Percentiles rank a stretch among this genome's conserved stretches.
Conservation (phyloP, 2,329 filamentous ascomycete species). For the Xylariaceae sp. region DNA sequence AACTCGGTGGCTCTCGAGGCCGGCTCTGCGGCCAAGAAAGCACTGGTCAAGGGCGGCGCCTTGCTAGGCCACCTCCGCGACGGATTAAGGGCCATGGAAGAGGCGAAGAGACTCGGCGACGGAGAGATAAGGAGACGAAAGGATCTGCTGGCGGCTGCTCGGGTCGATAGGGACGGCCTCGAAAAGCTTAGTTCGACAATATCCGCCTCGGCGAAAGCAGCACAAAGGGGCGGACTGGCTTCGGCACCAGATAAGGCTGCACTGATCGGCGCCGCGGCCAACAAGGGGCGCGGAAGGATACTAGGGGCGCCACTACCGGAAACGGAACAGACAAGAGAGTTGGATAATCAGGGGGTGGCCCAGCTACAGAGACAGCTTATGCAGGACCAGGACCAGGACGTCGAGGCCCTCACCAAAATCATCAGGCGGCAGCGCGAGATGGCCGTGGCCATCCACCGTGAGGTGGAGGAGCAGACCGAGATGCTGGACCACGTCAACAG, state of each 20-base stretch:
- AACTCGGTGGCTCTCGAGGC: constrained; percentile 51
- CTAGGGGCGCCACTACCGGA: constrained; percentile 68
- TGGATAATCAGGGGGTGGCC: constrained; percentile 70
- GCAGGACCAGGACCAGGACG: constrained; percentile 66
- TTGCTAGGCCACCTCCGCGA: constrained; percentile 60
- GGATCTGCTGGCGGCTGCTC: constrained; percentile 63
- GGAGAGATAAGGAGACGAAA: constrained; percentile 67
- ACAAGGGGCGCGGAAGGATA: constrained; percentile 54
- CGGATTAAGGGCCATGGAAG: constrained; percentile 55
- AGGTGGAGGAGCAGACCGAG: constrained; percentile 65
- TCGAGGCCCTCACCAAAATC: constrained; percentile 62
- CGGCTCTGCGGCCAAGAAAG: constrained; percentile 67
- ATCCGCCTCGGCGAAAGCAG: constrained; percentile 33
- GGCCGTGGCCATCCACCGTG: constrained; percentile 68
- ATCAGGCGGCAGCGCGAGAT: constrained; percentile 71
- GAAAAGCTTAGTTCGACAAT: constrained; percentile 63
- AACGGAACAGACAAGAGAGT: constrained; percentile 68
- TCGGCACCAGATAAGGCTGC: constrained; percentile 45
- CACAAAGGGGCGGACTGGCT: constrained; percentile 44
- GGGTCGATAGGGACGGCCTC: constrained; percentile 69
- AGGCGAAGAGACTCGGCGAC: constrained; percentile 56
- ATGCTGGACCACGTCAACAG: constrained; percentile 63
- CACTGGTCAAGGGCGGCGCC: constrained; percentile 62
- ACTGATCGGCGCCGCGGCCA: constrained; percentile 39
- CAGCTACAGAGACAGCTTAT: constrained; percentile 71